Base-by-base conservation (phyloP, 176 grass and related monocot genomes). In the Ananas comosus region DNA sequence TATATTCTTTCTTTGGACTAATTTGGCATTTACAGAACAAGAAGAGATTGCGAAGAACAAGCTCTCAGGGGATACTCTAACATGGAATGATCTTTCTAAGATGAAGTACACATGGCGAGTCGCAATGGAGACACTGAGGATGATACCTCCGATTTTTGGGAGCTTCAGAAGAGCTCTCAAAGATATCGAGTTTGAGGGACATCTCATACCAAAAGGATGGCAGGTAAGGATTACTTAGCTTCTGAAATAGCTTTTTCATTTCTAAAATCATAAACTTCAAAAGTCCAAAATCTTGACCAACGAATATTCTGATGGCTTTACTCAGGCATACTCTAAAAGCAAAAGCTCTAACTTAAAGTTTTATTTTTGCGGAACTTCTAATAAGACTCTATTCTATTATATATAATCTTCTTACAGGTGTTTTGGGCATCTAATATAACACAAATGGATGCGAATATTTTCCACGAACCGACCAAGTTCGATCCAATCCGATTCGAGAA, bases 71-170 rank as follows among this genome's bases (percentile, higher is more conserved):
- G 72, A 77, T 52, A 72, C 82, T 51, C 72, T 85, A 49, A 58
- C 68, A 9, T 85, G 80, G 87, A 73, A 80, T 11, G 79, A 85
- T 33, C 68, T 90, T 10, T 14, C 25, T 11, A 85, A 70, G 72
- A 80, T 85, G 87, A 76, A 65, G 69, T 58, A 82, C n/a, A 85
- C 87, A 9, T 89, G 82, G 87, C 76, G 72, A 9, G 71, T 79
- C 11, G 79, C 72, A 4, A 49, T 74, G 48, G 82, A 89, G 69
- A 79, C 65, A 2, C 76, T 89, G 6, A 65, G 78, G 29, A 51
- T 72, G 63, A 66, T 84, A 49, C 74, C 81, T 8, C 78, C 81
- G 0, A 0, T 87, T n/a, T 87, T 87, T 64, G 79, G 84, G 17
- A 72, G 49, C 80, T 87, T 87, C 67, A 69, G 75, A 64, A 78